Percentiles rank a stretch among this genome's conserved stretches.
phyloP scores from a whole-genome alignment of 1,284 basidiomycete species.

The Agroathelia rolfsii region DNA sequence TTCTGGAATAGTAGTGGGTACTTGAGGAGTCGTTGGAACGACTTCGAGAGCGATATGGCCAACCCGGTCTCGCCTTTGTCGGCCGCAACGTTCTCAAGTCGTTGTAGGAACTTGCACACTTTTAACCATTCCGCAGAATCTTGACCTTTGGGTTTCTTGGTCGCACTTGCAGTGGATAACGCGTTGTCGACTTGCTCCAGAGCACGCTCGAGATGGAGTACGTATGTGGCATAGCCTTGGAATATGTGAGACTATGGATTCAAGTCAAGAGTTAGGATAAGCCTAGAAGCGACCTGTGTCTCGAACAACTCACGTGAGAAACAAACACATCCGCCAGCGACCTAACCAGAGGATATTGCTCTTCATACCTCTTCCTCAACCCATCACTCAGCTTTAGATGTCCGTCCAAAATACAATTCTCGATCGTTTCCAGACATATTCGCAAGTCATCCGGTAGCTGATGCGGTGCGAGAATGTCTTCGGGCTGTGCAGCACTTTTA shows the following conservation, averaged over 20 bases:
- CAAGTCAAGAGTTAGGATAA: no score
- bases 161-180: constrained; percentile 48
- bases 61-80: constrained; percentile 89
- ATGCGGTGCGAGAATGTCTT: constrained; percentile 48
- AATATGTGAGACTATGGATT: constrained; percentile 75
- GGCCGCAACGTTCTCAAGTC: constrained; percentile 70
- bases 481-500: constrained; percentile 47
- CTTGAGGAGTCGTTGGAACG: constrained; percentile 93
- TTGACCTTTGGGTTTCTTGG: constrained; percentile 72
- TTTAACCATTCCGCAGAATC: constrained; percentile 70
- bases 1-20: constrained; percentile 97
- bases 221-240: constrained; percentile 84
- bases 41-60: constrained; percentile 90
- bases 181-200: constrained; percentile 80
- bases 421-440: constrained; percentile 77
- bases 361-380: constrained; percentile 80
- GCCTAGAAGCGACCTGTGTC: no score
- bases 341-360: constrained; percentile 86
- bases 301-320: constrained; percentile 60
- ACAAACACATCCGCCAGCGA: constrained; percentile 90
- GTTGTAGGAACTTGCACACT: constrained; percentile 60
- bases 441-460: constrained; percentile 80
- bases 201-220: constrained; percentile 84
- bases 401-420: constrained; percentile 76
- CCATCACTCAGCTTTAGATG: constrained; percentile 77